Evolutionary conservation across 345 rosid genomes (phyloP).

Genomic region (Hibiscus mutabilis): DNA sequence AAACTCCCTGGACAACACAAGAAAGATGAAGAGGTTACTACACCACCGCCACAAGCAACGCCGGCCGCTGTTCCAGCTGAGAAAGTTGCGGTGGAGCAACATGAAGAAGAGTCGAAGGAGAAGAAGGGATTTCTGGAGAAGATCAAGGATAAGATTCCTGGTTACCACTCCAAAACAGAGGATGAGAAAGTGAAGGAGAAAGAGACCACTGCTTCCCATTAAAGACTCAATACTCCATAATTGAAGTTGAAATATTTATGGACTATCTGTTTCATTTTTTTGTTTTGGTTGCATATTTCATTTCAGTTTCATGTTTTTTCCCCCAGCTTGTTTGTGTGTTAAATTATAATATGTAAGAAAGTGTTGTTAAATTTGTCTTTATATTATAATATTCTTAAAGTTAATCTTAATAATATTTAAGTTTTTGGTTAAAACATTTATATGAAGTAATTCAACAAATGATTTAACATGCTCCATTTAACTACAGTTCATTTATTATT

Average conservation of each 20-base stretch:
- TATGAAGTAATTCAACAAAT: too few relatives aligned
- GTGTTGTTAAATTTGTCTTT: too few relatives aligned
- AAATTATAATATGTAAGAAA: background rate
- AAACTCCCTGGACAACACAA: constrained; percentile 50
- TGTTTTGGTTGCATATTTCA: background rate
- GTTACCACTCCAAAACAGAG: constrained; percentile 25
- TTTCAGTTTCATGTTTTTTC: too few relatives aligned
- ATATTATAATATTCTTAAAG: too few relatives aligned
- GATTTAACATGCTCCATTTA: too few relatives aligned
- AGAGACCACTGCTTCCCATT: background rate
- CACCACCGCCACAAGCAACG: constrained; percentile 11
- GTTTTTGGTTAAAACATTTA: too few relatives aligned
- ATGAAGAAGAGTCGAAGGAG: constrained; percentile 34
- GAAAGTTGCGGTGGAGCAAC: constrained; percentile 5
- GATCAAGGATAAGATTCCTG: constrained; percentile 65
- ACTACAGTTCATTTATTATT: too few relatives aligned
- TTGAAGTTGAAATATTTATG: background rate
- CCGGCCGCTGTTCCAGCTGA: constrained; percentile 7
- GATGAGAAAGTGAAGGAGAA: constrained; percentile 8
- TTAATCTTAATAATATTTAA: too few relatives aligned
- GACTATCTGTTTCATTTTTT: background rate
- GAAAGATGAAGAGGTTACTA: constrained; percentile 19
- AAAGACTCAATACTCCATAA: background rate
- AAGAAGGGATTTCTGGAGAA: constrained; percentile 55
- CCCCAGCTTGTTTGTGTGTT: background rate